Percentiles rank a stretch among this genome's conserved stretches.
Evolutionary conservation across 192 early-diverging fungal genomes (phyloP).

Genomic region (Gamsiella multidivaricata): DNA sequence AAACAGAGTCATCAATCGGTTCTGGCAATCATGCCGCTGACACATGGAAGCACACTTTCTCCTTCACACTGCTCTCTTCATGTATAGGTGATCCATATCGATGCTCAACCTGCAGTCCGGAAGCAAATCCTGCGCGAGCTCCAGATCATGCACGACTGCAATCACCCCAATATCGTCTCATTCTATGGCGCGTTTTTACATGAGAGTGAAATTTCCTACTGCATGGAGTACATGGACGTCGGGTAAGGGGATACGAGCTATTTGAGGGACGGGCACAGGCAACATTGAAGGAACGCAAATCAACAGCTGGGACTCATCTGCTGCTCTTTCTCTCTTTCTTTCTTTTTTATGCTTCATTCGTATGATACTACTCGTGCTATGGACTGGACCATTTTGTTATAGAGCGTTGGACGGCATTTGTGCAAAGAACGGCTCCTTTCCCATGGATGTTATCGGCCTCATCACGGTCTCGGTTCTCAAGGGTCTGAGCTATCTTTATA

Average conservation of each 20-base stretch:
- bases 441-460: slow-evolving; percentile 86
- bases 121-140: slow-evolving; percentile 96
- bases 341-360: not conserved
- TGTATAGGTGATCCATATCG: slow-evolving; percentile 62
- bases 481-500: slow-evolving; percentile 87
- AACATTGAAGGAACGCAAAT: not conserved
- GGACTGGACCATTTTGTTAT: not conserved
- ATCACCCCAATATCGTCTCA: slow-evolving; percentile 93
- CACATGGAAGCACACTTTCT: not conserved
- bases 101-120: slow-evolving; percentile 76
- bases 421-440: slow-evolving; percentile 90
- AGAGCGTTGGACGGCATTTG: slow-evolving; percentile 93
- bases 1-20: too few species aligned
- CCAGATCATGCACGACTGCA: slow-evolving; percentile 95
- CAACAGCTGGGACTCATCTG: not conserved
- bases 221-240: slow-evolving; percentile 98
- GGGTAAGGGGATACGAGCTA: too few species aligned
- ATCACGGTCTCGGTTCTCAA: slow-evolving; percentile 86
- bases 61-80: slow-evolving; percentile 1
- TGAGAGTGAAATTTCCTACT: slow-evolving; percentile 90
- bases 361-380: not conserved
- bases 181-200: slow-evolving; percentile 96
- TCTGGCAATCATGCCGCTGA: not conserved
- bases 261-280: too few species aligned
- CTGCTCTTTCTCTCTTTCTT: not conserved